These are phyloP conservation scores for Pseudozyma pruni DNA, from an alignment of 1,284 basidiomycete species.

Conservation along the genomic window DNA sequence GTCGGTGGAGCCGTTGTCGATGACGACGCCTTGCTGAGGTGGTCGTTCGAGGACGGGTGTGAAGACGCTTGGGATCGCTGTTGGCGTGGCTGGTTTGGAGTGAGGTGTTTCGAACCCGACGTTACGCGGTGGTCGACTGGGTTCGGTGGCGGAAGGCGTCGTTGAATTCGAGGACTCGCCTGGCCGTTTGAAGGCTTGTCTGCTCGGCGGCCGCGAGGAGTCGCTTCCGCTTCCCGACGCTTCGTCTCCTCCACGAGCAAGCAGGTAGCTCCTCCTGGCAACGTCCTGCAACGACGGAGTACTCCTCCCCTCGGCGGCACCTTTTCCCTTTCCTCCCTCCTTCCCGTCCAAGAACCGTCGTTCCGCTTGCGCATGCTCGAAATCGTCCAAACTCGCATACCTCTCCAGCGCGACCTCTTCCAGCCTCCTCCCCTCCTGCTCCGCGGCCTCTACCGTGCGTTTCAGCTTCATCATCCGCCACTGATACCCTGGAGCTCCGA, in stretches of 20 bases:
- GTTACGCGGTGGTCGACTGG: slow-evolving; percentile 24
- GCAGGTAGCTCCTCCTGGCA: slow-evolving; percentile 39
- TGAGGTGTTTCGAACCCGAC: slow-evolving; percentile 40
- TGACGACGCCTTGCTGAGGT: slow-evolving; percentile 10
- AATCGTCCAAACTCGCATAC: slow-evolving; percentile 75
- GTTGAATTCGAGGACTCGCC: slow-evolving; percentile 36
- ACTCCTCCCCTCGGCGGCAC: slow-evolving; percentile 69
- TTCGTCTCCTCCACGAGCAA: slow-evolving; percentile 22
- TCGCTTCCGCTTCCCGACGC: slow-evolving; percentile 8
- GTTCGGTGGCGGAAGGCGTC: slow-evolving; percentile 31
- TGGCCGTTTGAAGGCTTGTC: slow-evolving; percentile 54
- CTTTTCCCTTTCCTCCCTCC: slow-evolving; percentile 71
- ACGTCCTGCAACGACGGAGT: slow-evolving; percentile 61
- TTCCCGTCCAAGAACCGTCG: slow-evolving; percentile 82
- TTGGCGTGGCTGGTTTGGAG: slow-evolving; percentile 42
- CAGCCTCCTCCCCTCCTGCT: slow-evolving; percentile 79
- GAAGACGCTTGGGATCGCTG: slow-evolving; percentile 51
- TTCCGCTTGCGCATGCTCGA: slow-evolving; percentile 88
- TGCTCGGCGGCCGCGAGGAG: slow-evolving; percentile 31
- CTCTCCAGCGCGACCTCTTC: slow-evolving; percentile 85
- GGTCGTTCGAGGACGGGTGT: slow-evolving; percentile 30
- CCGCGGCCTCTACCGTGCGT: slow-evolving; percentile 85
- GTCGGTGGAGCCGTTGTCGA: slow-evolving; percentile 19
- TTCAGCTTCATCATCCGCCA: slow-evolving; percentile 98
- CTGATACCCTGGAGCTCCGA: slow-evolving; percentile 85